Evolutionary conservation across 78 protist genomes (phyloP).

Genomic region (Polysphondylium violaceum): DNA sequence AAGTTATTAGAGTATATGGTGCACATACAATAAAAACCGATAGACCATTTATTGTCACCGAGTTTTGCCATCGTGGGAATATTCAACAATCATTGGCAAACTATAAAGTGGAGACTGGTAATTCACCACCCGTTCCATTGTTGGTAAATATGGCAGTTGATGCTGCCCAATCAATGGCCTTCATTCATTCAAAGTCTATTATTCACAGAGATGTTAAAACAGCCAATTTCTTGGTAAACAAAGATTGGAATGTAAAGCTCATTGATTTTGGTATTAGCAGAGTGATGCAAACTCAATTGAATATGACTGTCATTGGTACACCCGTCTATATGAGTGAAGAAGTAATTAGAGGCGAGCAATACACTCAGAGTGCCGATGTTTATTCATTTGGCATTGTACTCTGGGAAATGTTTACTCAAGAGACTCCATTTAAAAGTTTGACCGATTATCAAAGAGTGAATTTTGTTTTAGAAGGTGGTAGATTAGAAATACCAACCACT

Average conservation of each 20-base stretch:
- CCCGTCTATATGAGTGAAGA: slow-evolving; percentile 72
- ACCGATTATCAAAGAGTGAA: background rate
- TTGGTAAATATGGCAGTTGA: slow-evolving; percentile 51
- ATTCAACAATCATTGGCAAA: slow-evolving; percentile 10
- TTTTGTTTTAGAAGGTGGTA: slow-evolving; percentile 51
- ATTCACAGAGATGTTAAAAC: slow-evolving; percentile 71
- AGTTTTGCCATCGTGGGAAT: slow-evolving; percentile 61
- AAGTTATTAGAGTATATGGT: slow-evolving; percentile 47
- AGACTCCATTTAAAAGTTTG: slow-evolving; percentile 37
- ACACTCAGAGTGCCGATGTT: slow-evolving; percentile 59
- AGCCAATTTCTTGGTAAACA: slow-evolving; percentile 49
- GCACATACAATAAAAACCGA: slow-evolving; percentile 44
- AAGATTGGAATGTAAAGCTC: slow-evolving; percentile 38
- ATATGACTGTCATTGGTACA: slow-evolving; percentile 52
- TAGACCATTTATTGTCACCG: slow-evolving; percentile 71
- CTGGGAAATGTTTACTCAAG: slow-evolving; percentile 79
- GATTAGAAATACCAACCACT: slow-evolving; percentile 34
- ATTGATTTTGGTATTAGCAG: slow-evolving; percentile 62
- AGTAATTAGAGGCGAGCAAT: slow-evolving; percentile 57
- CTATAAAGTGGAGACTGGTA: background rate
- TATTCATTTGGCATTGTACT: slow-evolving; percentile 60
- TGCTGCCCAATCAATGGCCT: slow-evolving; percentile 57
- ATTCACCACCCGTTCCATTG: slow-evolving; percentile 1
- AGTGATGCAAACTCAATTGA: slow-evolving; percentile 1
- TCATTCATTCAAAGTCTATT: slow-evolving; percentile 38